Base-by-base conservation (phyloP, 768 basidiomycete genomes). In the Phanerochaete sordida region DNA sequence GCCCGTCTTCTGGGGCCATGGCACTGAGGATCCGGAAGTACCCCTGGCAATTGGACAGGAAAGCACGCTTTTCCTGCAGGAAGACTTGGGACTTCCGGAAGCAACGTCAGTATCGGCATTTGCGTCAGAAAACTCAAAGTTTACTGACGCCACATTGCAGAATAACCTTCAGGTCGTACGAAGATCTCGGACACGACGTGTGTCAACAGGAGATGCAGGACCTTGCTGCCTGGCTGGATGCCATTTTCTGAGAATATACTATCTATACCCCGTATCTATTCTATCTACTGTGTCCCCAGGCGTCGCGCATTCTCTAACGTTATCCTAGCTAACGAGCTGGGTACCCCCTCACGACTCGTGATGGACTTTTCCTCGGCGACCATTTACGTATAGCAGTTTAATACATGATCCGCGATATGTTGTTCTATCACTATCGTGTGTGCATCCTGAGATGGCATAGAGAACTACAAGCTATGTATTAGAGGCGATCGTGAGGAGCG, bases 1-100 rank as follows among this genome's bases (percentile, higher is more conserved):
- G 6, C 78, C 77, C 1, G 69, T 81, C 4, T 69, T 81, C 45
- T 80, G 77, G 75, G 76, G 74, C 13, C 77, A 80, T 55, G 79
- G 79, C 21, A 66, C 46, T 31, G 65, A 66, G 5, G 79, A 81
- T 57, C 35, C 26, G 0, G 73, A 76, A 28, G 75, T 81, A 28
- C 78, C 79, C 7, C 57, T 73, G 3, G 63, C 68, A 7, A 68
- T 70, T 55, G 77, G 68, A 1, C 65, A 75, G 50, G 73, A 76
- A 39, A 69, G 70, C 4, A 65, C 71, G 13, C 39, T 64, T 3
- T 79, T 76, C 59, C 61, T 80, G 23, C 64, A 69, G 9, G 61
- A 69, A 19, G 59, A 60, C n/a, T 57, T 75, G 24, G 61, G 64
- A 16, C 64, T 75, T 27, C 60, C 67, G 13, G 55, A 59, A 7